These are phyloP conservation scores for Paramecium sexaurelia DNA, from an alignment of 73 alveolate genomes.

Conservation along the genomic window DNA sequence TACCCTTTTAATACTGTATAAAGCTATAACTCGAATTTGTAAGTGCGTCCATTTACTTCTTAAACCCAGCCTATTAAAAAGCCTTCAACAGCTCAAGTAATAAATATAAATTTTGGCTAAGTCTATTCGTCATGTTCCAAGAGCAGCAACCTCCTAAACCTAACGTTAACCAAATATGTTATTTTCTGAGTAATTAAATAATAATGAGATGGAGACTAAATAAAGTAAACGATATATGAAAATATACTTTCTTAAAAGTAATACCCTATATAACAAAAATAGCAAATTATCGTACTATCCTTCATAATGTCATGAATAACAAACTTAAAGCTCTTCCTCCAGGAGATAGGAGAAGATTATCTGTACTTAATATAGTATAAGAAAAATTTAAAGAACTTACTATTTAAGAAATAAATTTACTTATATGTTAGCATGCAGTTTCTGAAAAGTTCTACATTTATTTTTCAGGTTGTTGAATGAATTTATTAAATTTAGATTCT, in stretches of 20 bases:
- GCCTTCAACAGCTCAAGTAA: conserved; percentile 39
- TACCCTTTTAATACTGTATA: conserved; percentile 11
- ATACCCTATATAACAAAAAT: not conserved
- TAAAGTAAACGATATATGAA: conserved; percentile 34
- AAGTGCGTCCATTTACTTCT: conserved; percentile 47
- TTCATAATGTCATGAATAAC: not conserved
- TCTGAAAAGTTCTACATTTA: conserved; percentile 47
- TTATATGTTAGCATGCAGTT: not conserved
- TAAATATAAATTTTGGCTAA: no score
- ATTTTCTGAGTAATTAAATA: conserved; percentile 4
- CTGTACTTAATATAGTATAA: conserved; percentile 9
- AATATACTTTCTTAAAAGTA: conserved; percentile 23
- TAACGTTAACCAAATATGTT: conserved; percentile 9
- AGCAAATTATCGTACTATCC: conserved; percentile 41
- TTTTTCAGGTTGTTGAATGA: not conserved
- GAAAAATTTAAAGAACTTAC: conserved; percentile 48
- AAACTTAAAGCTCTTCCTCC: conserved; percentile 38
- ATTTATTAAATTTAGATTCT: not conserved
- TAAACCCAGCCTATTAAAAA: not conserved
- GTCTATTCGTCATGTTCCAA: conserved; percentile 33
- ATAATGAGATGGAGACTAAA: conserved; percentile 1
- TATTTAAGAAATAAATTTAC: conserved; percentile 17
- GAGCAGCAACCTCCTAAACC: conserved; percentile 30
- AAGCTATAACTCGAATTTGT: not conserved
- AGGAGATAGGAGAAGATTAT: conserved; percentile 9